These are phyloP conservation scores for Nyctanthes arbortristis DNA, from an alignment of 257 asterid genomes.

Conservation along the genomic window DNA sequence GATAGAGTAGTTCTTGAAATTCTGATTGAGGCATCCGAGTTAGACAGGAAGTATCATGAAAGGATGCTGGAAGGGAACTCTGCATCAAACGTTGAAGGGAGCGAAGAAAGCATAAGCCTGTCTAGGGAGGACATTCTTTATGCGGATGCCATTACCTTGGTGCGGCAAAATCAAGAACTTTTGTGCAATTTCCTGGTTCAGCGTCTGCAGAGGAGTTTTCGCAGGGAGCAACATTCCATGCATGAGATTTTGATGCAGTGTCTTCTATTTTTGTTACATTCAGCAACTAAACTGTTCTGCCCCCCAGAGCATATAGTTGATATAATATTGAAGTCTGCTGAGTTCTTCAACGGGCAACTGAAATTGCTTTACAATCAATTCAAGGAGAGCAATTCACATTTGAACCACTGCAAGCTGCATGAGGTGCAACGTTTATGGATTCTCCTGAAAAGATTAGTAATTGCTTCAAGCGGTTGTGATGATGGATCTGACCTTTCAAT, in stretches of 20 bases:
- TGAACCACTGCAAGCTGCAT: conserved; percentile 51
- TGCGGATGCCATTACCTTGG: conserved; percentile 93
- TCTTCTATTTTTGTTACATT: conserved; percentile 82
- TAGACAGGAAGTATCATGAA: conserved; percentile 59
- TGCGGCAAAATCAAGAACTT: conserved; percentile 83
- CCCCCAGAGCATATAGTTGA: conserved; percentile 78
- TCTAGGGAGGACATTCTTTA: conserved; percentile 55
- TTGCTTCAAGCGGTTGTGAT: conserved; percentile 88
- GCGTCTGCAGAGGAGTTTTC: conserved; percentile 57
- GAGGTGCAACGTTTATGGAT: conserved; percentile 73
- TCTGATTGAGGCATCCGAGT: conserved; percentile 88
- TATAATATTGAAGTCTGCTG: conserved; percentile 69
- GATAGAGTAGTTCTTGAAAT: conserved; percentile 90
- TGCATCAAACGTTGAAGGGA: conserved; percentile 49
- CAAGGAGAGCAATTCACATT: conserved; percentile 60
- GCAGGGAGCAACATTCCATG: conserved; percentile 57
- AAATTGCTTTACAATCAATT: conserved; percentile 50
- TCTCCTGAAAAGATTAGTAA: conserved; percentile 77
- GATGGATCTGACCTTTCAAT: conserved; percentile 55
- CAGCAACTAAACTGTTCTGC: conserved; percentile 80
- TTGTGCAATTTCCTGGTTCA: conserved; percentile 67
- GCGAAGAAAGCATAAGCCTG: conserved; percentile 47
- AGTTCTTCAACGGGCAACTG: conserved; percentile 56
- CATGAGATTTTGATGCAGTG: conserved; percentile 90
- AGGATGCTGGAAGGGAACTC: conserved; percentile 33